phyloP scores from a whole-genome alignment of 2,329 filamentous ascomycete species.

The Lachnellula hyalina region DNA sequence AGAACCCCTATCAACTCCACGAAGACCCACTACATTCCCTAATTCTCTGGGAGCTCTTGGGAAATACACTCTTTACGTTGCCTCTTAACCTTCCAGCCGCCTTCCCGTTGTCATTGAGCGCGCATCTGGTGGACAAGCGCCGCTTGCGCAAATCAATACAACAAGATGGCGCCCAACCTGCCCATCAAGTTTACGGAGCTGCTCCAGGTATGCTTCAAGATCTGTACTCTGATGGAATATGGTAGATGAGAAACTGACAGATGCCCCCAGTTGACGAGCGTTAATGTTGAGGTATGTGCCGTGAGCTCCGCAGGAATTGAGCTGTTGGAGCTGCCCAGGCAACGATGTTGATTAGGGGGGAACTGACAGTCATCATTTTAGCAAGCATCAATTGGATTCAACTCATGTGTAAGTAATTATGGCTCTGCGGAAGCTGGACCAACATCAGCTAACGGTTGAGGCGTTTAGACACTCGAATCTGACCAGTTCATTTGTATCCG shows the following conservation, averaged over 20 bases:
- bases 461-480: constrained; percentile 84
- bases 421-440: constrained; percentile 7
- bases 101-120: constrained; percentile 25
- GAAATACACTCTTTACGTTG: constrained; percentile 20
- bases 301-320: constrained; percentile 11
- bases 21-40: constrained; percentile 13
- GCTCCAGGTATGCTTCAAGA: constrained; percentile 76
- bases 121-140: constrained; percentile 22
- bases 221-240: constrained; percentile 83
- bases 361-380: constrained; percentile 37
- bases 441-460: constrained; percentile 9
- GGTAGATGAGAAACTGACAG: constrained; percentile 41
- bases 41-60: constrained; percentile 18
- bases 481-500: constrained; percentile 94
- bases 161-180: constrained; percentile 49
- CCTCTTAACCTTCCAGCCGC: constrained; percentile 6
- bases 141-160: constrained; percentile 20
- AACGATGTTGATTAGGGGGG: constrained; percentile 8
- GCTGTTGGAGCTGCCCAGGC: constrained; percentile 19
- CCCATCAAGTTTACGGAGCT: constrained; percentile 94
- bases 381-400: constrained; percentile 75
- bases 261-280: constrained; percentile 43
- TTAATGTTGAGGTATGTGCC: constrained; percentile 48
- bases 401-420: constrained; percentile 65
- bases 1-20: constrained; percentile 8